Evolutionary conservation across 257 asterid species (phyloP).

Genomic region (Verbascum thapsus): DNA sequence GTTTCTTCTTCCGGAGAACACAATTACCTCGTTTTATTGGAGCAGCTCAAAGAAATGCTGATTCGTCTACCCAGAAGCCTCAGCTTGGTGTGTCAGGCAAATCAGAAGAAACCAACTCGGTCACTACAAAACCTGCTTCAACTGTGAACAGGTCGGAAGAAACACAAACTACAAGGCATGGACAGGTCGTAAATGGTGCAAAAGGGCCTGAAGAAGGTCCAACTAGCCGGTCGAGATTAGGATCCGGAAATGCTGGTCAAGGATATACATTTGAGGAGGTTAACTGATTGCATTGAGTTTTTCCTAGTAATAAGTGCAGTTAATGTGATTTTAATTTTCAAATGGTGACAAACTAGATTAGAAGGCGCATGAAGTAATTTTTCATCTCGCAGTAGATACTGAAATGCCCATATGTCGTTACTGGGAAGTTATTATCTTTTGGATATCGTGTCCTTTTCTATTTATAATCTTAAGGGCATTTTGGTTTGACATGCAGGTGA

Average conservation of each 20-base stretch:
- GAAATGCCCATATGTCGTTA: conserved; percentile 7
- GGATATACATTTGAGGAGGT: conserved; percentile 99
- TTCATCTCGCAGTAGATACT: neutral
- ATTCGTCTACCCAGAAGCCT: conserved; percentile 68
- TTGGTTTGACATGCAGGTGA: conserved; percentile 64
- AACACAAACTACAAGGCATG: conserved; percentile 56
- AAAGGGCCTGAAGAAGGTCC: conserved; percentile 93
- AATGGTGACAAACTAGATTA: conserved; percentile 1
- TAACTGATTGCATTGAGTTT: conserved; percentile 12
- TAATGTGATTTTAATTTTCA: neutral
- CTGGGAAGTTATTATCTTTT: neutral
- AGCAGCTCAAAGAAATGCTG: conserved; percentile 76
- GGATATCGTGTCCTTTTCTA: conserved; percentile 7
- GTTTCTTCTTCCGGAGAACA: conserved; percentile 90
- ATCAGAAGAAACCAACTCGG: conserved; percentile 74
- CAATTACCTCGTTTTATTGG: conserved; percentile 77
- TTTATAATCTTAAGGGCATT: conserved; percentile 12
- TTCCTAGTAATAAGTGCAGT: neutral
- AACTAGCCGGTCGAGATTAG: conserved; percentile 83
- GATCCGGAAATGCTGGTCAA: conserved; percentile 99
- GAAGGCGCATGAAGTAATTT: conserved; percentile 1
- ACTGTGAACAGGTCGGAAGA: conserved; percentile 60
- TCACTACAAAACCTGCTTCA: conserved; percentile 53
- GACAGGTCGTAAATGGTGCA: conserved; percentile 61
- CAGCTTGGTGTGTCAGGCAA: conserved; percentile 64